Evolutionary conservation across 2,329 filamentous ascomycete species (phyloP).

Genomic region (Nakataea oryzae): DNA sequence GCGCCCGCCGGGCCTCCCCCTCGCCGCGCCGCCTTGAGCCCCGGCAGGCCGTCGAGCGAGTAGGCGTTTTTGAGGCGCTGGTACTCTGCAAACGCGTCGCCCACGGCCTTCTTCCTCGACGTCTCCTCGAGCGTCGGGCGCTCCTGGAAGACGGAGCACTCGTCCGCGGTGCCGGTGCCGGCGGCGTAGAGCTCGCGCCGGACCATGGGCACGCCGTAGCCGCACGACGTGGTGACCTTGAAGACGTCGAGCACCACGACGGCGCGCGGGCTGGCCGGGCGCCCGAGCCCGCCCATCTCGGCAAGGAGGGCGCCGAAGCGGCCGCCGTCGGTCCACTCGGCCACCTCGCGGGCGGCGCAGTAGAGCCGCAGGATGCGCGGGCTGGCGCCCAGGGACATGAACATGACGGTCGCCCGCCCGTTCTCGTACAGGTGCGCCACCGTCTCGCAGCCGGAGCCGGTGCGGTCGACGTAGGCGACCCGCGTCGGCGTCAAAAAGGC

Average conservation of each 20-base stretch:
- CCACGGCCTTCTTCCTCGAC: constrained; percentile 34
- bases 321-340: constrained; percentile 44
- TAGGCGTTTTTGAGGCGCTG: constrained; percentile 7
- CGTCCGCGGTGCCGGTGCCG: constrained; percentile 17
- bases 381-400: constrained; percentile 41
- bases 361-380: constrained; percentile 57
- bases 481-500: constrained; percentile 45
- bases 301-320: constrained; percentile 37
- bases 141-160: constrained; percentile 35
- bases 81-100: constrained; percentile 27
- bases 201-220: constrained; percentile 51
- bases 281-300: constrained; percentile 21
- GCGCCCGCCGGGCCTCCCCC: constrained; percentile 24
- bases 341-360: constrained; percentile 40
- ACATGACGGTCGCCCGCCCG: constrained; percentile 5
- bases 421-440: constrained; percentile 47
- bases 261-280: constrained; percentile 39
- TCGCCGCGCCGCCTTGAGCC: constrained; percentile 41
- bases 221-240: constrained; percentile 58
- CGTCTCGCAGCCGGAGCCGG: constrained; percentile 67
- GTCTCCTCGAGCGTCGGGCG: constrained; percentile 45
- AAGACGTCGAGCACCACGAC: constrained; percentile 52
- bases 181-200: constrained; percentile 25
- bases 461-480: constrained; percentile 64
- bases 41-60: constrained; percentile 23